phyloP scores from a whole-genome alignment of 805 yeast genomes.

The Candida andamanensis region DNA sequence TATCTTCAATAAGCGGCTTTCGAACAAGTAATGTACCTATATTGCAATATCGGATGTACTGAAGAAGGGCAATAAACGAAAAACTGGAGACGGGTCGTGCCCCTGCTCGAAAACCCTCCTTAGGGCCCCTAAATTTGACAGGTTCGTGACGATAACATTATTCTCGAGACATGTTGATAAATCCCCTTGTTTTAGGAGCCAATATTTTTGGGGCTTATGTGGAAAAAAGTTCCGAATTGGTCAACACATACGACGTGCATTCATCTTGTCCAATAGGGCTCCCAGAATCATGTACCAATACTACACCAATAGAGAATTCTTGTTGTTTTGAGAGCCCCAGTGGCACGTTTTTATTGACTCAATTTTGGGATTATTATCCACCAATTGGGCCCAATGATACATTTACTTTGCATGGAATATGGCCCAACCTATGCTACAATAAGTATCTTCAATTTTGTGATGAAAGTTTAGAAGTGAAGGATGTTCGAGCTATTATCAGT shows the following conservation, averaged over 20 bases:
- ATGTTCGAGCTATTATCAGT: conserved; percentile 14
- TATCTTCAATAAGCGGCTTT: too few species aligned
- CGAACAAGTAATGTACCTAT: too few species aligned
- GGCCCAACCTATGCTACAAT: conserved; percentile 42
- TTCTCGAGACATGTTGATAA: too few species aligned
- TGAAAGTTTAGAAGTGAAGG: conserved; percentile 22
- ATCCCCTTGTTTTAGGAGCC: too few species aligned
- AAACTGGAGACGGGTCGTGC: too few species aligned
- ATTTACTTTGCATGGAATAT: conserved; percentile 41
- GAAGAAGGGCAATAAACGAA: too few species aligned
- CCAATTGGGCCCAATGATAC: conserved; percentile 29
- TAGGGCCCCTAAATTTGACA: too few species aligned
- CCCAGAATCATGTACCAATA: conserved; percentile 51
- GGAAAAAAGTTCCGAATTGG: background rate
- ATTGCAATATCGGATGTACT: too few species aligned
- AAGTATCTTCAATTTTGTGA: conserved; percentile 34
- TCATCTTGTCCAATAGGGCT: conserved; percentile 49
- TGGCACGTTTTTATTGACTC: conserved; percentile 38
- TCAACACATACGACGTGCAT: background rate
- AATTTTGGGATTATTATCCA: conserved; percentile 29
- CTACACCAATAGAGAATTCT: conserved; percentile 43
- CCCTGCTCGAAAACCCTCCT: too few species aligned
- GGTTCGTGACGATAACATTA: too few species aligned
- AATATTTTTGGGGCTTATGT: background rate
- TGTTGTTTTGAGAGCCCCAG: conserved; percentile 40